These are phyloP conservation scores for Rhizophagus clarus DNA, from an alignment of 192 early-diverging fungal genomes.

Conservation along the genomic window DNA sequence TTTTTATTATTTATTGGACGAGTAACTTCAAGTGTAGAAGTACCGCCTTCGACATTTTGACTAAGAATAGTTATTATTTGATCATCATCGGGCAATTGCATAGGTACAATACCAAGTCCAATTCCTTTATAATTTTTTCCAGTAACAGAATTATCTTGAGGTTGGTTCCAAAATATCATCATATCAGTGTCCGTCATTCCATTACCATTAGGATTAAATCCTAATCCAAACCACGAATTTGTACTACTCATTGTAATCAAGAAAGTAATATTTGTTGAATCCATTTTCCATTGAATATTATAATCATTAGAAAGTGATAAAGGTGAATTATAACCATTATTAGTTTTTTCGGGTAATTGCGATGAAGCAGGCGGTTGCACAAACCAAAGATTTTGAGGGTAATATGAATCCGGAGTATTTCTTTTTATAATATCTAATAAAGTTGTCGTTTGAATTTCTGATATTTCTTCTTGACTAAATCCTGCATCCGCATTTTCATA, in stretches of 20 bases:
- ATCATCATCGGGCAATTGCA: background rate
- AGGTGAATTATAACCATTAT: background rate
- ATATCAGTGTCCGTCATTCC: conserved; percentile 1
- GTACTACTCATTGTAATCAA: background rate
- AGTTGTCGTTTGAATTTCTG: background rate
- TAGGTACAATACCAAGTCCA: background rate
- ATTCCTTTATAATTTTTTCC: background rate
- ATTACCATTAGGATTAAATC: background rate
- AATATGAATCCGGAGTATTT: background rate
- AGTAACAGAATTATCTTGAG: background rate
- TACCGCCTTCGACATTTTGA: background rate
- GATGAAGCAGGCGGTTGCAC: background rate
- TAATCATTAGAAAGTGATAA: background rate
- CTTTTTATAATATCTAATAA: background rate
- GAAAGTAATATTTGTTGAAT: background rate
- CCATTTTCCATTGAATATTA: background rate
- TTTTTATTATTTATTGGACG: background rate
- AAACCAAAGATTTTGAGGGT: background rate
- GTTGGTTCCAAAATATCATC: background rate
- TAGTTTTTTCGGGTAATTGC: background rate
- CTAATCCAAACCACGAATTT: conserved; percentile 17
- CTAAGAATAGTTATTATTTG: background rate
- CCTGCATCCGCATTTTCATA: conserved; percentile 42
- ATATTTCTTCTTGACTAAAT: background rate
- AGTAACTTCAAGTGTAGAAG: background rate